Percentiles rank a stretch among this genome's conserved stretches.
Evolutionary conservation across 176 grass and related monocot species (phyloP).

Genomic region (Coix lacrymajobi): DNA sequence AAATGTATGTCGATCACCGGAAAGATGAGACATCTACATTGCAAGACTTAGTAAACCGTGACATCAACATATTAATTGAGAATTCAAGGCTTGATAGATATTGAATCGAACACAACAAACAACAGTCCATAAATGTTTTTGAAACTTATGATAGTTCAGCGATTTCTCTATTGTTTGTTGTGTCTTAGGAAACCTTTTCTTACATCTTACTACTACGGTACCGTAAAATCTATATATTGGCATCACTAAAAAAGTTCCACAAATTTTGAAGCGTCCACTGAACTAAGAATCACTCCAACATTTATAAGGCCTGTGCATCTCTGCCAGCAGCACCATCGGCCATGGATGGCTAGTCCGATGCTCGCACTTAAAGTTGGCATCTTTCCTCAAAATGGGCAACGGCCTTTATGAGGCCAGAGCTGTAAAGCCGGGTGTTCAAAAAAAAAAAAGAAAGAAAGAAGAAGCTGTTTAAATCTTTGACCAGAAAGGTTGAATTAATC

Average conservation of each 20-base stretch:
- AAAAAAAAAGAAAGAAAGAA: background rate
- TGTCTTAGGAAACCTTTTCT: background rate
- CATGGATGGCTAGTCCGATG: background rate
- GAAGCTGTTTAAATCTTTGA: slow-evolving; percentile 32
- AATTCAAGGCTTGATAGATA: background rate
- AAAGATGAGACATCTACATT: background rate
- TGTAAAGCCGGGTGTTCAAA: slow-evolving; percentile 21
- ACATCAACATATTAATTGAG: background rate
- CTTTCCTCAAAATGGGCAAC: slow-evolving; percentile 46
- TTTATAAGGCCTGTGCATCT: slow-evolving; percentile 20
- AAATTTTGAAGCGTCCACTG: background rate
- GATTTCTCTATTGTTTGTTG: background rate
- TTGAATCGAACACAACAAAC: background rate
- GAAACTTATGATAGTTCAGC: background rate
- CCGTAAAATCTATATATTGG: background rate
- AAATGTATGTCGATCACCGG: background rate
- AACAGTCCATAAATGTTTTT: background rate
- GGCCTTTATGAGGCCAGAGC: slow-evolving; percentile 34
- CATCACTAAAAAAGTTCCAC: background rate
- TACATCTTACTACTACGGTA: background rate
- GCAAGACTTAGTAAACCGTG: background rate
- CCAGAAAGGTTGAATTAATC: slow-evolving; percentile 30
- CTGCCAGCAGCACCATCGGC: slow-evolving; percentile 9
- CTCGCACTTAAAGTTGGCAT: slow-evolving; percentile 19
- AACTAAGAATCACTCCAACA: slow-evolving; percentile 28